phyloP scores from a whole-genome alignment of 2,329 filamentous ascomycete genomes.

The Penicillium sp. region DNA sequence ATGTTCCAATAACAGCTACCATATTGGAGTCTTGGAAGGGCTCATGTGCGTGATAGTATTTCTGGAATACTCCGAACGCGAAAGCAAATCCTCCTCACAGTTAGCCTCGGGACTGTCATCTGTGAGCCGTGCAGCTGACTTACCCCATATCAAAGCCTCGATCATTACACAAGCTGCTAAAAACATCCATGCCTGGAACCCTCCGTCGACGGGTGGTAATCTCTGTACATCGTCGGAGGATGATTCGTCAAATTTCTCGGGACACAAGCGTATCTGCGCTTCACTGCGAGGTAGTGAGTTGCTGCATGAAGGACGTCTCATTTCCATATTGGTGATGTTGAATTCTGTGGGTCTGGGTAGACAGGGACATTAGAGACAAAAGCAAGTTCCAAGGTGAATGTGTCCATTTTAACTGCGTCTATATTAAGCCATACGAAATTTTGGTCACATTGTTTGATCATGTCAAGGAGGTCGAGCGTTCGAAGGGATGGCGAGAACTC shows the following conservation, averaged over 20 bases:
- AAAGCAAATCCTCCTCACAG: slow-evolving; percentile 18
- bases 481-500: slow-evolving; percentile 13
- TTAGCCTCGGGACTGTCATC: neutral
- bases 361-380: neutral
- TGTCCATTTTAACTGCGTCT: slow-evolving; percentile 4
- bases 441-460: slow-evolving; percentile 15
- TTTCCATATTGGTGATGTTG: slow-evolving; percentile 1
- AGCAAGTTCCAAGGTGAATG: neutral
- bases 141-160: slow-evolving; percentile 55
- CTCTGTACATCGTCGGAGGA: neutral
- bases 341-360: neutral
- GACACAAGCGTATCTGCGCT: slow-evolving; percentile 6
- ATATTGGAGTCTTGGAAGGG: slow-evolving; percentile 22
- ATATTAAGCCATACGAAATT: neutral
- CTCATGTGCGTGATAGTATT: slow-evolving; percentile 29
- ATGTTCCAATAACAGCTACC: slow-evolving; percentile 34
- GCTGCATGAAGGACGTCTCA: slow-evolving; percentile 1
- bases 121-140: slow-evolving; percentile 3
- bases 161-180: slow-evolving; percentile 51
- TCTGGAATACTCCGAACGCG: slow-evolving; percentile 32
- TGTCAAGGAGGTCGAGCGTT: slow-evolving; percentile 4
- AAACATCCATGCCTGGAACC: slow-evolving; percentile 46
- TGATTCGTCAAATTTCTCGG: neutral
- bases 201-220: slow-evolving; percentile 35
- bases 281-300: slow-evolving; percentile 3